A percentile compares a stretch with the other conserved stretches of the same genome.
Conservation (phyloP, 1,139 yeast genomes). For the Fermentozyma sake region DNA sequence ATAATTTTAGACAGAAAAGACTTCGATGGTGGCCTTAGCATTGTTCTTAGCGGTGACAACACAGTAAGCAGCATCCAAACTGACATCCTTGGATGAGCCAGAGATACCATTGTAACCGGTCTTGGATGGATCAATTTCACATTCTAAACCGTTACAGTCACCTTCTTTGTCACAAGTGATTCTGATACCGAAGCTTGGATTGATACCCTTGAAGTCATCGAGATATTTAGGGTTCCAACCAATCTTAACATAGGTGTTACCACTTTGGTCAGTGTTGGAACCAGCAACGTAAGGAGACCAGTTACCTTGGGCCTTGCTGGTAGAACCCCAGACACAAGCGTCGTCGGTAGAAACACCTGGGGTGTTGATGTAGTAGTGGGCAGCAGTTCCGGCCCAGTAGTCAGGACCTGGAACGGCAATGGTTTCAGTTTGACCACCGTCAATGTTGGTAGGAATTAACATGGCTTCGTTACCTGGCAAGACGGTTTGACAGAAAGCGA, state of each 20-base stretch:
- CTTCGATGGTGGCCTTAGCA: conserved; percentile 67
- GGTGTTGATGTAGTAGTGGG: conserved; percentile 81
- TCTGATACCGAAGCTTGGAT: conserved; percentile 69
- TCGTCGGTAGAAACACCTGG: conserved; percentile 77
- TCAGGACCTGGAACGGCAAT: conserved; percentile 83
- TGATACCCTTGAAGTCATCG: conserved; percentile 51
- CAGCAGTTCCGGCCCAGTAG: conserved; percentile 72
- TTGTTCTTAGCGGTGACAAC: conserved; percentile 70
- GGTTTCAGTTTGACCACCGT: conserved; percentile 38
- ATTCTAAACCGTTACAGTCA: conserved; percentile 69
- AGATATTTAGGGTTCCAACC: conserved; percentile 89
- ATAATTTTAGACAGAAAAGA: conserved; percentile 37
- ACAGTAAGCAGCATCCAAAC: conserved; percentile 69
- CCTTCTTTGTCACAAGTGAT: conserved; percentile 66
- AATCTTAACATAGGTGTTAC: conserved; percentile 73
- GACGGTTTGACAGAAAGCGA: conserved; percentile 89
- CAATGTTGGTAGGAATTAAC: conserved; percentile 77
- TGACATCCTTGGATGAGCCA: conserved; percentile 45
- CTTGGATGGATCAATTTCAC: conserved; percentile 72
- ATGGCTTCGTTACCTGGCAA: conserved; percentile 91
- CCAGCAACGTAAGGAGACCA: conserved; percentile 95
- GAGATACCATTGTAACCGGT: conserved; percentile 53
- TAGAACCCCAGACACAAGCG: conserved; percentile 83
- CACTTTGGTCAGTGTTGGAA: conserved; percentile 66
- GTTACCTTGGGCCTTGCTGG: conserved; percentile 67